Evolutionary conservation across 140 eudicot species (phyloP), one percentile per base, ranked within the genome.

Genomic region (Oenanthe javanica): DNA sequence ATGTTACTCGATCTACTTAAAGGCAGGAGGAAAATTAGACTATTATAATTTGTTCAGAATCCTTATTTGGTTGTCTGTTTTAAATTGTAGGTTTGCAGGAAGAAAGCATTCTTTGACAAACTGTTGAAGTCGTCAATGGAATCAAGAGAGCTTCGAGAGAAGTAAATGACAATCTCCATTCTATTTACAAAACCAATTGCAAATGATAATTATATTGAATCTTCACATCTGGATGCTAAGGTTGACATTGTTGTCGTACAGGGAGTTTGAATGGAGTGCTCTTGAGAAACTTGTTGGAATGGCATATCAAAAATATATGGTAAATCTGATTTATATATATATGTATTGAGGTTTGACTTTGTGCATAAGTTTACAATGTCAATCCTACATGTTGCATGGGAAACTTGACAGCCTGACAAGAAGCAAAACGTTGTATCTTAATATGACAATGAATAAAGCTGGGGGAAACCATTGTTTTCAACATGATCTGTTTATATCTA

Each of bases 221-320:
- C 40, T 83, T 25, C 45, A 50, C 51, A 50, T 45, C 80, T 25
- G 51, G 79, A 42, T 83, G 73, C 86, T 86, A 83, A 86, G 69
- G 75, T 77, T 51, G 51, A 76, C 40, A 47, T 84, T 79, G 50
- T 79, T 83, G 43, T 51, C 77, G 23, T 80, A 77, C 84, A 93
- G 98, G 95, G 92, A 89, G 70, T 93, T 88, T 61, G 97, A 91
- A 82, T 89, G 74, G 80, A 81, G 47, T 83, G 91, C 93, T 83
- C 91, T 91, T 18, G 93, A 88, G 81, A 89, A 91, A 82, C 97
- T 91, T 45, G 89, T 90, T 2, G 85, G 72, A 76, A 91, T 93
- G 93, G 89, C 97, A 57, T 93, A 89, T 77, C 93, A 86, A 72
- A 93, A 93, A 82, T 93, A 93, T 84, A 93, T 89, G 98, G 98